Conservation (phyloP, 2,329 filamentous ascomycete genomes). For the Atkinsonella hypoxylon region DNA sequence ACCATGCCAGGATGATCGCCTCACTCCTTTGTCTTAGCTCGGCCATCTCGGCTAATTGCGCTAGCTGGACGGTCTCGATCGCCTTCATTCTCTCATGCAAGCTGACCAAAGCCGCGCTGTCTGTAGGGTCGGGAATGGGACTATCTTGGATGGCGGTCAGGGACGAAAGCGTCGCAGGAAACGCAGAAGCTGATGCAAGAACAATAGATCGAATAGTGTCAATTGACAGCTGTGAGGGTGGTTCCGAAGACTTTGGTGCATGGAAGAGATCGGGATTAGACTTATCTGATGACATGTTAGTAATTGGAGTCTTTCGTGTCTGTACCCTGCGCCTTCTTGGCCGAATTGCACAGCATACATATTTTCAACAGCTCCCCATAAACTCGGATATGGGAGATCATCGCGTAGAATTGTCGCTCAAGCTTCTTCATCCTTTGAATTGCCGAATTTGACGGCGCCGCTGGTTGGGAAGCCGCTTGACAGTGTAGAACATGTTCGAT, state of each 20-base stretch:
- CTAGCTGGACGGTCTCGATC: constrained; percentile 46
- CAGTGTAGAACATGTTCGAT: constrained; percentile 49
- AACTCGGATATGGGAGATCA: constrained; percentile 40
- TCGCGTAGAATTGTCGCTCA: constrained; percentile 38
- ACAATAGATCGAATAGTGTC: constrained; percentile 43
- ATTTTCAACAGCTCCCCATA: constrained; percentile 49
- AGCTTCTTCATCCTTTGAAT: constrained; percentile 35
- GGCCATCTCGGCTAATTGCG: constrained; percentile 50
- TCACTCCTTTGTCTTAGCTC: constrained; percentile 54
- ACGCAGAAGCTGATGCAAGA: constrained; percentile 43
- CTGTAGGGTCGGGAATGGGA: constrained; percentile 41
- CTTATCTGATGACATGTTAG: constrained; percentile 29
- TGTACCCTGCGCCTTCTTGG: background rate
- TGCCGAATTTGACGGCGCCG: constrained; percentile 27
- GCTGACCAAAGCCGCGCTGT: constrained; percentile 43
- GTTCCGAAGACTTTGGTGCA: constrained; percentile 29
- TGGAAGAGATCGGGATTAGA: constrained; percentile 44
- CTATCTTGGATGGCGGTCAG: constrained; percentile 45
- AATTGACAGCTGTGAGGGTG: constrained; percentile 38
- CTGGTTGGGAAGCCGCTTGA: constrained; percentile 20
- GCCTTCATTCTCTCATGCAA: constrained; percentile 51
- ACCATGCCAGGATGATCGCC: constrained; percentile 54
- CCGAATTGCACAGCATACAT: constrained; percentile 29
- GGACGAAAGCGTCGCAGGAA: constrained; percentile 42
- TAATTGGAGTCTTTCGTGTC: background rate